Percentiles rank a stretch among this genome's conserved stretches.
phyloP scores from a whole-genome alignment of 2,329 filamentous ascomycete species.

The Arthrobotrys sinensis region DNA sequence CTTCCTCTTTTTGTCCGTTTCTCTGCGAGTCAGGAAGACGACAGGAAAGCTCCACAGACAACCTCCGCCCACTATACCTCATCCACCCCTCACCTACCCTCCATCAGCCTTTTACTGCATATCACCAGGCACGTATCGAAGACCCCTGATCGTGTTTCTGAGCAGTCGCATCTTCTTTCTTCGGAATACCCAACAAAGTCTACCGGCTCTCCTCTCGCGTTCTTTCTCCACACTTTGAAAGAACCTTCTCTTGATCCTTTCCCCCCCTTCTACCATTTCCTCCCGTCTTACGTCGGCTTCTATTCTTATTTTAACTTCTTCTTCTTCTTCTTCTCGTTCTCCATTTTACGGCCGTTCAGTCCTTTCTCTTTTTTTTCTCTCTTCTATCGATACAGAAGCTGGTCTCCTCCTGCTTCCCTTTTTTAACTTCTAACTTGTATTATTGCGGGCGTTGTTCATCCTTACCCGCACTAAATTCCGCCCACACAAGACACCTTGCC shows the following conservation, averaged over 20 bases:
- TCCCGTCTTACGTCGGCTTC: slow-evolving; percentile 3
- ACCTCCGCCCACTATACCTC: slow-evolving; percentile 1
- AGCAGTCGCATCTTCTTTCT: not conserved
- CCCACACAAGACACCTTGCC: slow-evolving; percentile 35
- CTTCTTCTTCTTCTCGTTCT: slow-evolving; percentile 29
- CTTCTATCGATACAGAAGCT: slow-evolving; percentile 47
- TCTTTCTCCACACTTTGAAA: slow-evolving; percentile 40
- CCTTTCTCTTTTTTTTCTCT: slow-evolving; percentile 46
- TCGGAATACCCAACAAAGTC: not conserved
- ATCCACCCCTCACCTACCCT: slow-evolving; percentile 2
- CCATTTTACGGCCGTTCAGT: slow-evolving; percentile 30
- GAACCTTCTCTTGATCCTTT: slow-evolving; percentile 26
- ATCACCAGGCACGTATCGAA: slow-evolving; percentile 22
- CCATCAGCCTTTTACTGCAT: slow-evolving; percentile 14
- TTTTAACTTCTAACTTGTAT: slow-evolving; percentile 14
- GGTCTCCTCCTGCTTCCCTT: slow-evolving; percentile 64
- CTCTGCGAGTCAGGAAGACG: slow-evolving; percentile 14
- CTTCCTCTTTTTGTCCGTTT: not conserved
- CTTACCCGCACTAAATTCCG: slow-evolving; percentile 29
- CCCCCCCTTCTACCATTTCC: not conserved
- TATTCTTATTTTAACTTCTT: slow-evolving; percentile 28
- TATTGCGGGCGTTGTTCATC: slow-evolving; percentile 37
- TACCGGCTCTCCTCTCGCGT: slow-evolving; percentile 18
- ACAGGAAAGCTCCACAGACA: slow-evolving; percentile 7
- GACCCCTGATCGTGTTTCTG: slow-evolving; percentile 12